Evolutionary conservation across 1,284 basidiomycete species (phyloP).

Genomic region (Megacollybia platyphylla): DNA sequence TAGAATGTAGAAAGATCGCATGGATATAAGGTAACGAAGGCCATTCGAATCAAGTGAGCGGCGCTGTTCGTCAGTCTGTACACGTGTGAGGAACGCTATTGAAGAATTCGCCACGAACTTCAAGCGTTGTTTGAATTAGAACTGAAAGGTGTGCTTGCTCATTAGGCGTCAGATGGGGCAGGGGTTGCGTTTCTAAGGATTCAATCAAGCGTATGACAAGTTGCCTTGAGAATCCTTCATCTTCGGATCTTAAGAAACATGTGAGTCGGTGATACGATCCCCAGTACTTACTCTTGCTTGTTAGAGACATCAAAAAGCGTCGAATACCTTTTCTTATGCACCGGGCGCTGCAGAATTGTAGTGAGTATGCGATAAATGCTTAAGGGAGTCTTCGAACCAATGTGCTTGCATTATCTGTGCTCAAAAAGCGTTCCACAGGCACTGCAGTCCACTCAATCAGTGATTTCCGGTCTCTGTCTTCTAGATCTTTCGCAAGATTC

Average conservation of each 20-base stretch:
- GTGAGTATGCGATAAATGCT: constrained; percentile 1
- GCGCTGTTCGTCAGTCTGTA: constrained; percentile 74
- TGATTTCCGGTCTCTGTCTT: constrained; percentile 9
- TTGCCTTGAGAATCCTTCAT: constrained; percentile 49
- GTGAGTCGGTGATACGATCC: constrained; percentile 1
- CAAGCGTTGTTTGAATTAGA: constrained; percentile 77
- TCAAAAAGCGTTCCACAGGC: constrained; percentile 42
- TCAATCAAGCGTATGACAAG: constrained; percentile 54
- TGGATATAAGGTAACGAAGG: constrained; percentile 79
- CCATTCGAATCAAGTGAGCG: constrained; percentile 83
- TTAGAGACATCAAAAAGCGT: constrained; percentile 29
- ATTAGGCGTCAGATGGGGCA: constrained; percentile 60
- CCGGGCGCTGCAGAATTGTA: constrained; percentile 5
- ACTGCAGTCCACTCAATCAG: constrained; percentile 27
- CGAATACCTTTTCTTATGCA: constrained; percentile 25
- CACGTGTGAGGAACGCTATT: constrained; percentile 2
- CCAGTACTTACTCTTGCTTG: constrained; percentile 27
- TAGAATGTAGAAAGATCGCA: constrained; percentile 73
- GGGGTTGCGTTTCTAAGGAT: constrained; percentile 45
- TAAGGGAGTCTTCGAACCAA: constrained; percentile 9
- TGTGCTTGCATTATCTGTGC: constrained; percentile 11
- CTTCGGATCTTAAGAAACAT: constrained; percentile 25
- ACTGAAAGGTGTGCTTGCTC: constrained; percentile 75
- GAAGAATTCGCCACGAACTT: constrained; percentile 34
- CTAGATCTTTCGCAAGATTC: constrained; percentile 38